A percentile compares a stretch with the other conserved stretches of the same genome.
phyloP scores from a whole-genome alignment of 306 rosid species.

The Delonix regia region DNA sequence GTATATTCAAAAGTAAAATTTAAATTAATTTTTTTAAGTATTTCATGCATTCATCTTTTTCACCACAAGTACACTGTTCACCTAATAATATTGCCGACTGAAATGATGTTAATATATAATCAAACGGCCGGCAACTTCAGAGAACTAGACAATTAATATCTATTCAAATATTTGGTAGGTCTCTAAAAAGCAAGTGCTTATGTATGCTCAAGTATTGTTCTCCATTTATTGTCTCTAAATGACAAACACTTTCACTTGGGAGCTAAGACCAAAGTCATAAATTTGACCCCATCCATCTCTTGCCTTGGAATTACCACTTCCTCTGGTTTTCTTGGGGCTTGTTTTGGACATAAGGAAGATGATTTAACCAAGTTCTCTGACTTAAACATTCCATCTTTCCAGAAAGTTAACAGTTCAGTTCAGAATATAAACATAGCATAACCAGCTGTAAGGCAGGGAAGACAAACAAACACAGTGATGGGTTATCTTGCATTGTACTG shows the following conservation, averaged over 20 bases:
- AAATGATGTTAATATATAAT: not conserved
- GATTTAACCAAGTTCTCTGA: not conserved
- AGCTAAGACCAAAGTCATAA: not conserved
- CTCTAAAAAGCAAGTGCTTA: not conserved
- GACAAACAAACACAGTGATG: not conserved
- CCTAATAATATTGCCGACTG: not conserved
- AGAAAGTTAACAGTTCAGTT: not conserved
- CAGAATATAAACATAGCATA: not conserved
- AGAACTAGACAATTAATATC: not conserved
- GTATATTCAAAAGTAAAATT: too few species aligned
- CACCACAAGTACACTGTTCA: not conserved
- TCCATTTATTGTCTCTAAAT: not conserved
- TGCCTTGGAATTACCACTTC: not conserved
- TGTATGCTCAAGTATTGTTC: too few species aligned
- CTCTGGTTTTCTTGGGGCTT: not conserved
- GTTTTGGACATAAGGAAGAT: not conserved
- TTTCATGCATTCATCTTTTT: not conserved
- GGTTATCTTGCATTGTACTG: not conserved
- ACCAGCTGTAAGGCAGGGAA: not conserved
- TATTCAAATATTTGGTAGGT: not conserved
- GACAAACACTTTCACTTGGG: not conserved
- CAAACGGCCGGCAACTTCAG: not conserved
- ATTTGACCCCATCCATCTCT: not conserved
- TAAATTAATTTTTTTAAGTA: too few species aligned
- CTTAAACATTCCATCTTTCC: not conserved